These are phyloP conservation scores for Epichloe hybrida DNA, from an alignment of 2,329 filamentous ascomycete genomes.

Conservation along the genomic window DNA sequence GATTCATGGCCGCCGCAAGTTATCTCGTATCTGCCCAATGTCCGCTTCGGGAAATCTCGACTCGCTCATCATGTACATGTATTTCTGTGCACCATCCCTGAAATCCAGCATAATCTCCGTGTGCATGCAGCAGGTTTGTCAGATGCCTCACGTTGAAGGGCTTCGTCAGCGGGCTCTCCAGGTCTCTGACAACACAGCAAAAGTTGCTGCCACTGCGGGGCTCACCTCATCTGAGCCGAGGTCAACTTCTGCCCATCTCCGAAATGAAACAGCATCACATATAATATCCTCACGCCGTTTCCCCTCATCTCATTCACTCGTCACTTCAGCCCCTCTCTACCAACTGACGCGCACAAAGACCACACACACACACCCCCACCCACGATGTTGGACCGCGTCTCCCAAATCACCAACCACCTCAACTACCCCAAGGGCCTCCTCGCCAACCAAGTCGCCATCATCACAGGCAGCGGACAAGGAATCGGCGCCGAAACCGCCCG, in stretches of 20 bases:
- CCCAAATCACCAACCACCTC: conserved; percentile 64
- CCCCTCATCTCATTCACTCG: neutral
- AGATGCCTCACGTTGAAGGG: too few relatives aligned
- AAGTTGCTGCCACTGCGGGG: neutral
- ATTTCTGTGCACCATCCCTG: neutral
- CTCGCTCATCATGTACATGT: neutral
- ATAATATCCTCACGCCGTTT: neutral
- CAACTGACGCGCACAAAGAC: too few relatives aligned
- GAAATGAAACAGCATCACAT: neutral
- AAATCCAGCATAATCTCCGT: conserved; percentile 1
- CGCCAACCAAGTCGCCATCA: conserved; percentile 69
- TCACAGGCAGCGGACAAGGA: conserved; percentile 76
- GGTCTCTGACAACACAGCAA: too few relatives aligned
- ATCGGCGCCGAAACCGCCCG: conserved; percentile 76
- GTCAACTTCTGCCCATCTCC: neutral
- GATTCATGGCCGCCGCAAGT: neutral
- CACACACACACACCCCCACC: neutral
- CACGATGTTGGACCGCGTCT: conserved; percentile 43
- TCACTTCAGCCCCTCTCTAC: neutral
- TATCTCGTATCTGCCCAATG: neutral
- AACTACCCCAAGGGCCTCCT: conserved; percentile 73
- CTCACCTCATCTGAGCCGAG: neutral
- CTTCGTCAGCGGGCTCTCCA: too few relatives aligned
- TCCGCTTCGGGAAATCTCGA: neutral
- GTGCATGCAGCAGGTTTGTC: neutral